Percentiles rank a stretch among this genome's conserved stretches.
These are phyloP conservation scores for Isoetes taiwanensis DNA, from an alignment of 75 land plant species.

Conservation along the genomic window DNA sequence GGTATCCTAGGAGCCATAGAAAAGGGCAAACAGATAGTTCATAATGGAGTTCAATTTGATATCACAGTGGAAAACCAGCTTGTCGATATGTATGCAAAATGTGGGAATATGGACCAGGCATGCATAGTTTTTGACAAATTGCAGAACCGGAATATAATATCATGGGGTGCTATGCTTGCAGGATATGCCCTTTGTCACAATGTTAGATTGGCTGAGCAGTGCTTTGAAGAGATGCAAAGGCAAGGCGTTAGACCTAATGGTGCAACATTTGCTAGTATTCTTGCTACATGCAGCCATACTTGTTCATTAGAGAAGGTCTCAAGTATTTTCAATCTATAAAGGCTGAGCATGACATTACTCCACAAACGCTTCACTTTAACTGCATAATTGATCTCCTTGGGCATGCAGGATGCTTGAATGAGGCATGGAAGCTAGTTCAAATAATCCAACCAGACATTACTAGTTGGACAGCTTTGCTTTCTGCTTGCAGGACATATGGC, in stretches of 20 bases:
- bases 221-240: too few relatives aligned
- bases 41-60: too few relatives aligned
- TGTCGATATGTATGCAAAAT: too few relatives aligned
- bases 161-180: too few relatives aligned
- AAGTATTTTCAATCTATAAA: slow-evolving; percentile 27
- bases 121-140: too few relatives aligned
- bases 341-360: slow-evolving; percentile 20
- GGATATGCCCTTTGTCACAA: too few relatives aligned
- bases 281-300: slow-evolving; percentile 48
- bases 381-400: slow-evolving; percentile 53
- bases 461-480: slow-evolving; percentile 34
- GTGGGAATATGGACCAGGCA: too few relatives aligned
- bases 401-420: slow-evolving; percentile 25
- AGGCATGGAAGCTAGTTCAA: slow-evolving; percentile 27
- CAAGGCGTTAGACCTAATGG: slow-evolving; percentile 8
- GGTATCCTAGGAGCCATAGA: too few relatives aligned
- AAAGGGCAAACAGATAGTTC: too few relatives aligned
- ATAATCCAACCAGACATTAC: slow-evolving; percentile 42
- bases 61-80: too few relatives aligned
- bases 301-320: slow-evolving; percentile 41
- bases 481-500: slow-evolving; percentile 33
- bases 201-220: too few relatives aligned
- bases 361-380: slow-evolving; percentile 39
- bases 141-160: too few relatives aligned
- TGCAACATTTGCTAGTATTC: slow-evolving; percentile 31